Conservation (phyloP, 495 filamentous ascomycete species). For the Penicillium bialowiezense region DNA sequence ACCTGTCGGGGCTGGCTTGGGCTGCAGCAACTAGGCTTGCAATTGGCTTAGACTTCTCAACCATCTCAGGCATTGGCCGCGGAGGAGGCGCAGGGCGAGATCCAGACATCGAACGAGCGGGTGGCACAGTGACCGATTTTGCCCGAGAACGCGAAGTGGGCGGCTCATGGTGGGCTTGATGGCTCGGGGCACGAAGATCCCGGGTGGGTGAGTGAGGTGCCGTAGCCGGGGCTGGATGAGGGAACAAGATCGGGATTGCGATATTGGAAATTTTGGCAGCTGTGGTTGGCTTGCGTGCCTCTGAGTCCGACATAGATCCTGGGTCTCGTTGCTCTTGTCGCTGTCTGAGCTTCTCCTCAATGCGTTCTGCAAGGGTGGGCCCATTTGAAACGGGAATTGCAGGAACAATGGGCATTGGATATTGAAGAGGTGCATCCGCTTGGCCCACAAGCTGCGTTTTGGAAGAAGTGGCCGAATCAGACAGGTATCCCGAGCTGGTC, state of each 20-base stretch:
- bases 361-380: constrained; percentile 31
- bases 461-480: constrained; percentile 23
- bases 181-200: constrained; percentile 2
- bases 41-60: constrained; percentile 6
- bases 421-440: not conserved
- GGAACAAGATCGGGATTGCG: not conserved
- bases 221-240: not conserved
- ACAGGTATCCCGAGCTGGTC: constrained; percentile 20
- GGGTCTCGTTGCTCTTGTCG: constrained; percentile 27
- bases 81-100: constrained; percentile 2
- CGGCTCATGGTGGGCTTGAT: constrained; percentile 1
- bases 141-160: constrained; percentile 5
- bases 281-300: constrained; percentile 2
- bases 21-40: not conserved
- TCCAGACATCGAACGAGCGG: constrained; percentile 14
- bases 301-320: constrained; percentile 16
- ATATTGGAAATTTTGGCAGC: not conserved
- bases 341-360: constrained; percentile 37
- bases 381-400: constrained; percentile 4
- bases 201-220: constrained; percentile 5
- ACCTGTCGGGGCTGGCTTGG: not conserved
- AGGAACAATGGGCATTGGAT: not conserved
- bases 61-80: constrained; percentile 11
- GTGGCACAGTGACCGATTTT: constrained; percentile 6
- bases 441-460: constrained; percentile 6